Evolutionary conservation across 257 asterid genomes (phyloP), one percentile per base, ranked within the genome.

Genomic region (Capsicum pubescens): DNA sequence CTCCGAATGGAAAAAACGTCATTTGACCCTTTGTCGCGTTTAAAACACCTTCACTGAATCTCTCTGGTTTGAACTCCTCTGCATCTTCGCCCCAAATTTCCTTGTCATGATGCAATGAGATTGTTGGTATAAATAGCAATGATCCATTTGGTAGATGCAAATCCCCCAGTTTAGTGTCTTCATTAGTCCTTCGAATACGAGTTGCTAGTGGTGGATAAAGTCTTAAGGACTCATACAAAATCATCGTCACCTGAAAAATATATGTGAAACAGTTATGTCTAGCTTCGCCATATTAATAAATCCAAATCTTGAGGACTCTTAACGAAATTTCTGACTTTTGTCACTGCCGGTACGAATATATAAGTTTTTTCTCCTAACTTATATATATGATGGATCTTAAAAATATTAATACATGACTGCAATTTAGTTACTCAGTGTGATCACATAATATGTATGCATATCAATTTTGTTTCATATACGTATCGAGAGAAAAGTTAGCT

Each of bases 61-160:
- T 82, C 85, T 85, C 90, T 0, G 94, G 95, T 2, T 93, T 92
- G 84, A 92, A 93, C 9, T 93, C 95, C 81, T 80, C 82, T 5
- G 91, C 94, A 70, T 93, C 95, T 0, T 77, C 86, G 10, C 95
- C 94, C 95, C 94, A 91, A 77, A 89, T 26, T 61, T 86, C 59
- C 5, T 2, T 8, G 82, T 91, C 91, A 4, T 88, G 92, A 63
- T 92, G 95, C 36, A 92, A 1, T 0, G 84, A 36, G 8, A 93
- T 56, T 0, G 54, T 10, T 12, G 94, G 93, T 66, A 92, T 5
- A 0, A 83, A 9, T 6, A 93, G 42, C 44, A 44, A 67, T 67
- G 89, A 86, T 57, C 93, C 95, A 0, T 86, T 89, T 0, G 93
- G 94, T 14, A 93, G n/a, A 5, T 81, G 80, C 10, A 82, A 0